Percentiles rank a stretch among this genome's conserved stretches.
Evolutionary conservation across 164 flowering plant species (phyloP).

Genomic region (Houttuynia cordata): DNA sequence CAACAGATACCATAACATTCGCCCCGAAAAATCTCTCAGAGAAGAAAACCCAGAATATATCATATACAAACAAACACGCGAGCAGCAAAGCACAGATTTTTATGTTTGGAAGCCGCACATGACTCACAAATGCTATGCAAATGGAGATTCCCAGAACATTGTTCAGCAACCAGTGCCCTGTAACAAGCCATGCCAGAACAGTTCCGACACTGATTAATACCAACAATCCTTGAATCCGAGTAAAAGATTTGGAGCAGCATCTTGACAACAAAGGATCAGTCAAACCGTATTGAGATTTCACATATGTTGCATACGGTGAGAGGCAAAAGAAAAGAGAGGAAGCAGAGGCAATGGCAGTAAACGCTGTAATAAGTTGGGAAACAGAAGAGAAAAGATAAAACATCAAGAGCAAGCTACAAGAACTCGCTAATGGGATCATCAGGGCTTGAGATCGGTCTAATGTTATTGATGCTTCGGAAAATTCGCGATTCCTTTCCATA

Average conservation of each 20-base stretch:
- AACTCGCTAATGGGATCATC: conserved; percentile 88
- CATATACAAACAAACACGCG: conserved; percentile 77
- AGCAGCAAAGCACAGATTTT: conserved; percentile 90
- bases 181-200: conserved; percentile 74
- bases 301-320: conserved; percentile 46
- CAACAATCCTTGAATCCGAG: conserved; percentile 54
- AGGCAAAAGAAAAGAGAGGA: conserved; percentile 82
- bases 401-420: conserved; percentile 79
- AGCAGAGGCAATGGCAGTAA: conserved; percentile 65
- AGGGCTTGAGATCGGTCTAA: conserved; percentile 82
- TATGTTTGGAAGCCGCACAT: conserved; percentile 90
- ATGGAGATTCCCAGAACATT: conserved; percentile 83
- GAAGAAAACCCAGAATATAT: conserved; percentile 95
- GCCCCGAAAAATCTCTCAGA: conserved; percentile 95
- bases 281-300: conserved; percentile 44
- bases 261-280: conserved; percentile 62
- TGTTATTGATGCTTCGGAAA: conserved; percentile 75
- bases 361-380: conserved; percentile 80
- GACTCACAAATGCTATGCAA: conserved; percentile 91
- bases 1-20: conserved; percentile 96
- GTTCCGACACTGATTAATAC: conserved; percentile 30
- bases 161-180: conserved; percentile 92
- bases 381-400: conserved; percentile 87
- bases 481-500: conserved; percentile 76
- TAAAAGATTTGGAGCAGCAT: conserved; percentile 74